Conservation (phyloP, 352 stramenopile genomes). For the Saprolegnia diclina region DNA sequence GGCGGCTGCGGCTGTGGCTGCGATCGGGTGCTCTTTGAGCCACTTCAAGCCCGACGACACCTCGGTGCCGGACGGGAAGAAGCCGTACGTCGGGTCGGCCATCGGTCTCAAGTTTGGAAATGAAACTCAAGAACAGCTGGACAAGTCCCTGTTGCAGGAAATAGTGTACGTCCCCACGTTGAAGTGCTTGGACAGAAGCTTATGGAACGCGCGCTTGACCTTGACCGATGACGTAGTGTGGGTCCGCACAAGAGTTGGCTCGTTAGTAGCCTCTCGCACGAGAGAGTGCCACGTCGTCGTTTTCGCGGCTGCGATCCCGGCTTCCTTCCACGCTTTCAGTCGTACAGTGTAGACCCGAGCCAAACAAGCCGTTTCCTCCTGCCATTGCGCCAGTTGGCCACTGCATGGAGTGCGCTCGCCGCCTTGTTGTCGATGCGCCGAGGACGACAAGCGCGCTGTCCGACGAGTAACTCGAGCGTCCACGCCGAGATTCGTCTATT, state of each 20-base stretch:
- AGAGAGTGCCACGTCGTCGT: too few relatives aligned
- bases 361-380: too few relatives aligned
- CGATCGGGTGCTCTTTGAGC: constrained; percentile 80
- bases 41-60: constrained; percentile 76
- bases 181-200: not conserved
- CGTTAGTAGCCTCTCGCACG: not conserved
- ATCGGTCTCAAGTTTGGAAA: constrained; percentile 15
- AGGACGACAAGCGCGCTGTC: too few relatives aligned
- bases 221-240: not conserved
- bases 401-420: too few relatives aligned
- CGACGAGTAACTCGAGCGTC: too few relatives aligned
- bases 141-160: not conserved
- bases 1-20: constrained; percentile 57
- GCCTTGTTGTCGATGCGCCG: too few relatives aligned
- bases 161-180: not conserved
- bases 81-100: constrained; percentile 30
- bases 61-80: constrained; percentile 84
- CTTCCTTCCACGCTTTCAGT: too few relatives aligned
- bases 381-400: too few relatives aligned
- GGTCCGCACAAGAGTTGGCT: not conserved
- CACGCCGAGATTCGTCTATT: not conserved
- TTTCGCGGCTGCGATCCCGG: too few relatives aligned
- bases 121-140: constrained; percentile 17
- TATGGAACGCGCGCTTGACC: not conserved
- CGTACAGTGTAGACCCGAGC: too few relatives aligned